phyloP scores from a whole-genome alignment of 306 rosid genomes.

The Dalbergia cultrata region DNA sequence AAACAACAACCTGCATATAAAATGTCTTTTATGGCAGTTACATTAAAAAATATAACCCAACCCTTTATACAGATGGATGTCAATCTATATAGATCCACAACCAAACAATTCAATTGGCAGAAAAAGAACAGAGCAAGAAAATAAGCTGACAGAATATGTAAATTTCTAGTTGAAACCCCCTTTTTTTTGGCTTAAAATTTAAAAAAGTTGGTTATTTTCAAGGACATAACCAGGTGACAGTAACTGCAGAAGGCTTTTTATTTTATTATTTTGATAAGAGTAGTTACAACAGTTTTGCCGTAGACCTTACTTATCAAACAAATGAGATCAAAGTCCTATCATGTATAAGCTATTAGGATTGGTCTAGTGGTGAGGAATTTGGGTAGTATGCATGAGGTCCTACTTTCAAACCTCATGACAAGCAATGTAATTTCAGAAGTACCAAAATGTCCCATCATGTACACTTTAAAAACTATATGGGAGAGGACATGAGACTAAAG shows the following conservation, averaged over 20 bases:
- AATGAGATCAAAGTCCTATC: conserved; percentile 19
- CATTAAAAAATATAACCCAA: conserved; percentile 29
- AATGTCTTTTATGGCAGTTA: conserved; percentile 55
- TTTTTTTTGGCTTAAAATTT: not conserved
- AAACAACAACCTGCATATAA: conserved; percentile 98
- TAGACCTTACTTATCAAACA: conserved; percentile 13
- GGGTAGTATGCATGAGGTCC: too few relatives aligned
- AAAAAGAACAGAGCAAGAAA: conserved; percentile 24
- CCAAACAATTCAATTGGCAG: conserved; percentile 6
- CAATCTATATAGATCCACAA: conserved; percentile 13
- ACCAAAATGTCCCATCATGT: not conserved
- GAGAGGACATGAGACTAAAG: conserved; percentile 13
- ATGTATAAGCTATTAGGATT: too few relatives aligned
- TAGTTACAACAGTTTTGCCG: not conserved
- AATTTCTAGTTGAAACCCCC: not conserved
- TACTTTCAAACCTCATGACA: too few relatives aligned
- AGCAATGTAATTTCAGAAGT: too few relatives aligned
- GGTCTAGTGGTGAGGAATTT: too few relatives aligned
- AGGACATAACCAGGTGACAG: conserved; percentile 2
- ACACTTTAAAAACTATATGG: conserved; percentile 21
- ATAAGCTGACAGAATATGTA: not conserved
- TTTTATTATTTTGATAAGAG: not conserved
- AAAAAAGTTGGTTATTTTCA: not conserved
- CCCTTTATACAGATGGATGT: conserved; percentile 1
- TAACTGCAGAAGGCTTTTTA: not conserved